phyloP scores from a whole-genome alignment of 2,329 filamentous ascomycete species.

The Stagonosporopsis chrysanthemi region DNA sequence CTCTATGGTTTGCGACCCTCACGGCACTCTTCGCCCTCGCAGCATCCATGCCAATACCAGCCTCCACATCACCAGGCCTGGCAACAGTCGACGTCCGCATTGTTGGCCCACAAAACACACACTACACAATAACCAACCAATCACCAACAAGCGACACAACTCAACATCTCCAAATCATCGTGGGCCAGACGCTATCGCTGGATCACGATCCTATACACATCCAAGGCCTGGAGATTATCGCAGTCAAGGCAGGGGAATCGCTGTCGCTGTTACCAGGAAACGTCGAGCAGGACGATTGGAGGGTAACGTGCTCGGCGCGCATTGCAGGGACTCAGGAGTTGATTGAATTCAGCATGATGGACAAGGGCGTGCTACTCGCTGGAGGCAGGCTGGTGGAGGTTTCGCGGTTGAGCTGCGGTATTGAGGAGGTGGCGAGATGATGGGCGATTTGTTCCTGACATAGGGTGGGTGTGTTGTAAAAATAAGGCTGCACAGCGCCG shows the following conservation, averaged over 20 bases:
- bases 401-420: constrained; percentile 14
- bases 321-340: constrained; percentile 16
- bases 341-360: constrained; percentile 16
- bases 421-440: background rate
- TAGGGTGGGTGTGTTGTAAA: too few relatives aligned
- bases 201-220: constrained; percentile 24
- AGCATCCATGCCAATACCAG: constrained; percentile 13
- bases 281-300: constrained; percentile 17
- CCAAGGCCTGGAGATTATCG: constrained; percentile 27
- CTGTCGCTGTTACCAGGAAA: constrained; percentile 4
- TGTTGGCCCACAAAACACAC: constrained; percentile 17
- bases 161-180: constrained; percentile 11
- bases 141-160: constrained; percentile 11
- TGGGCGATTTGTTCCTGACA: background rate
- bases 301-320: constrained; percentile 25
- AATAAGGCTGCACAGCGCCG: constrained; percentile 1
- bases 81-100: constrained; percentile 25
- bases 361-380: constrained; percentile 18
- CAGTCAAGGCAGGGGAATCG: constrained; percentile 14
- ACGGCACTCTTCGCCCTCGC: constrained; percentile 10
- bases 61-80: constrained; percentile 2
- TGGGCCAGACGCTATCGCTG: constrained; percentile 30
- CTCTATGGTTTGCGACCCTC: background rate
- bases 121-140: constrained; percentile 21
- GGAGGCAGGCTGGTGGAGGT: constrained; percentile 23